phyloP scores from a whole-genome alignment of 2,329 filamentous ascomycete genomes.

The Ophiostoma ips region DNA sequence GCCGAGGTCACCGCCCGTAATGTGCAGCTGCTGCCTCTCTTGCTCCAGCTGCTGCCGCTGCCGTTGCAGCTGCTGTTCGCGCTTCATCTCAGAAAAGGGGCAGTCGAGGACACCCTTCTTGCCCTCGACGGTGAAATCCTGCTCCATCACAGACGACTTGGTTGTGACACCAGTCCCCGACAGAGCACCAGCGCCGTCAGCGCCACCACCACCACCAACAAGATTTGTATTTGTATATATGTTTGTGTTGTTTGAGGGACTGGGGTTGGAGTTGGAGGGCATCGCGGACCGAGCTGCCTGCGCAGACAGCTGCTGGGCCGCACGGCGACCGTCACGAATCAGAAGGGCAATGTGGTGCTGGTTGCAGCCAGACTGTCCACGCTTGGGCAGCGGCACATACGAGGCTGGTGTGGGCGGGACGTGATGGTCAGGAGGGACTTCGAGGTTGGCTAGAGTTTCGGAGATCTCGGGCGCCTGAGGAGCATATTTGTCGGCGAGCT shows the following conservation, averaged over 20 bases:
- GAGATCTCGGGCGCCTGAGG: conserved; percentile 50
- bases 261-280: background rate
- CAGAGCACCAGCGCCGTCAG: conserved; percentile 24
- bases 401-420: conserved; percentile 31
- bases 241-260: background rate
- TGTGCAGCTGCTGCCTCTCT: conserved; percentile 7
- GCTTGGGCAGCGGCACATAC: conserved; percentile 40
- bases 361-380: conserved; percentile 28
- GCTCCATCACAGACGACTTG: conserved; percentile 57
- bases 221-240: background rate
- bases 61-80: conserved; percentile 10
- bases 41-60: conserved; percentile 10
- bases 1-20: background rate
- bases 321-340: conserved; percentile 49
- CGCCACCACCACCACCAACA: background rate
- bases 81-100: conserved; percentile 51
- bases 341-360: conserved; percentile 48
- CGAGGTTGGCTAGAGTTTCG: conserved; percentile 51
- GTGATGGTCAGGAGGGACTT: conserved; percentile 42
- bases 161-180: conserved; percentile 38
- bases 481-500: conserved; percentile 54
- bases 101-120: conserved; percentile 68
- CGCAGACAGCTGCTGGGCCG: conserved; percentile 35
- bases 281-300: background rate
- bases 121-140: conserved; percentile 80